Conservation (phyloP, 169 alveolate species). For the Perkinsus marinus region DNA sequence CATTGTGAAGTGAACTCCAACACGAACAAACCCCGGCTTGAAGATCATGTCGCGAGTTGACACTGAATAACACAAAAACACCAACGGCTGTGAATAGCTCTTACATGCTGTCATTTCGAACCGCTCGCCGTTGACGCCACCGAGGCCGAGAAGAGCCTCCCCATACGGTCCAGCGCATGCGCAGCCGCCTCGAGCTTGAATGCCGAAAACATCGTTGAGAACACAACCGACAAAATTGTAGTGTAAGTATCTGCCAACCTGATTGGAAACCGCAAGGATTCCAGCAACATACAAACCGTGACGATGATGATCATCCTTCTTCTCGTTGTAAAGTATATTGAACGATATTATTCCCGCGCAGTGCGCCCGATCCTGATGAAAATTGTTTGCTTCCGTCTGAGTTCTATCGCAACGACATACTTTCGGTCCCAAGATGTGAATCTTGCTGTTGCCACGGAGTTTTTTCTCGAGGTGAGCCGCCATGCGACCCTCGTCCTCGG, state of each 20-base stretch:
- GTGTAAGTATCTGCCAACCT: constrained; percentile 47
- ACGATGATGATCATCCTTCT: too few species aligned
- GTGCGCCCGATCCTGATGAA: background rate
- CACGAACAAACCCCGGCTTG: constrained; percentile 78
- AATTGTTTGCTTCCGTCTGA: background rate
- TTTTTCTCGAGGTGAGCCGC: background rate
- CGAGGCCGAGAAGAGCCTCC: constrained; percentile 58
- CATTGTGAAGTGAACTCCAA: constrained; percentile 67
- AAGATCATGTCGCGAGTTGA: constrained; percentile 65
- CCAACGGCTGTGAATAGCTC: background rate
- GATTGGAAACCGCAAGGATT: too few species aligned
- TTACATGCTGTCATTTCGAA: constrained; percentile 16
- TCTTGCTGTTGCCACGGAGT: background rate
- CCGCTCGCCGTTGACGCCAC: constrained; percentile 4
- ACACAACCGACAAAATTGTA: constrained; percentile 71
- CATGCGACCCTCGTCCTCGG: background rate
- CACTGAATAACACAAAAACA: constrained; percentile 16
- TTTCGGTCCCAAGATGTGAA: background rate
- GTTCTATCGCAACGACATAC: background rate
- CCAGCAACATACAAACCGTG: too few species aligned
- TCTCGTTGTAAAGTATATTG: background rate
- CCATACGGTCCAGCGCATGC: constrained; percentile 85
- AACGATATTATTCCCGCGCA: background rate
- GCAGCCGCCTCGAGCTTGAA: constrained; percentile 82
- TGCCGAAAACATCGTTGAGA: constrained; percentile 80